A percentile compares a stretch with the other conserved stretches of the same genome.
Conservation (phyloP, 805 yeast genomes). For the Starmera pachycereana region DNA sequence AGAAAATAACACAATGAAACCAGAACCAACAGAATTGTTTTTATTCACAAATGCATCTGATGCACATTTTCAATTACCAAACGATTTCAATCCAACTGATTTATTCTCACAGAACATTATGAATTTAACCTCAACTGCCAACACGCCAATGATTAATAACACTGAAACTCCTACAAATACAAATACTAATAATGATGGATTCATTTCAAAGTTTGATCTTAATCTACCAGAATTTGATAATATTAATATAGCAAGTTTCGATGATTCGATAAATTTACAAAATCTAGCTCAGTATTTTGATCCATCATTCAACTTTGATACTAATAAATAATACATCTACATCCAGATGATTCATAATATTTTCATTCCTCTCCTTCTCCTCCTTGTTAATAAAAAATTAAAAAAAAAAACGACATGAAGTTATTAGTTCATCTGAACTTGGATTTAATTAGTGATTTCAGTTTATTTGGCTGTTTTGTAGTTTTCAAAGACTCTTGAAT, state of each 20-base stretch:
- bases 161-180: background rate
- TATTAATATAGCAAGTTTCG: constrained; percentile 7
- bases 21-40: constrained; percentile 19
- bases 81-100: constrained; percentile 17
- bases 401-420: too few species aligned
- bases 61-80: constrained; percentile 1
- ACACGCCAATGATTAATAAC: constrained; percentile 2
- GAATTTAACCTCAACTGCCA: constrained; percentile 2
- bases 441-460: constrained; percentile 2
- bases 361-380: too few species aligned
- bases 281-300: constrained; percentile 7
- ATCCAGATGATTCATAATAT: too few species aligned
- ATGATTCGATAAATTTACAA: constrained; percentile 13
- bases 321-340: too few species aligned
- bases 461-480: constrained; percentile 5
- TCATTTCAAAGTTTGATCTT: constrained; percentile 7
- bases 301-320: too few species aligned
- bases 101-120: constrained; percentile 11
- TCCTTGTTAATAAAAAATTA: too few species aligned
- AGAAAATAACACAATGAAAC: background rate
- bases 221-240: constrained; percentile 18
- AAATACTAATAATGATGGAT: background rate
- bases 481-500: constrained; percentile 27
- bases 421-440: background rate
- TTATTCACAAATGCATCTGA: constrained; percentile 13